A percentile compares a stretch with the other conserved stretches of the same genome.
phyloP scores from a whole-genome alignment of 2,329 filamentous ascomycete genomes.

The Chaetoscypha palmicola region DNA sequence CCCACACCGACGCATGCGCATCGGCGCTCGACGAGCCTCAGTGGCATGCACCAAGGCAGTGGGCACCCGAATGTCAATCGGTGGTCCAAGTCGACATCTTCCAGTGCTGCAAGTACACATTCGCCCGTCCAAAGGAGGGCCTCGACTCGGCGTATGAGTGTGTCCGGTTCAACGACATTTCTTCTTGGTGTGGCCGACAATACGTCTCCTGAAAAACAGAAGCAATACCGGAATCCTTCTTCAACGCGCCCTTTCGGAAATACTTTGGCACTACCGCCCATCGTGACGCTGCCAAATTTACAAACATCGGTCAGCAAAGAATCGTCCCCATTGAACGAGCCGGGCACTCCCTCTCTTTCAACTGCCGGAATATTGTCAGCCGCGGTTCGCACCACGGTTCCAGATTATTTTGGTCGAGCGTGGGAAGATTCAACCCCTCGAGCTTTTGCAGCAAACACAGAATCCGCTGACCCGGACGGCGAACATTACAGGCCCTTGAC shows the following conservation, averaged over 20 bases:
- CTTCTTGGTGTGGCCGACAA: slow-evolving; percentile 13
- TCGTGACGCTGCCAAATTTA: slow-evolving; percentile 27
- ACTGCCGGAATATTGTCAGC: slow-evolving; percentile 30
- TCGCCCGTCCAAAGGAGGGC: slow-evolving; percentile 14
- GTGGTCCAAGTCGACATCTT: slow-evolving; percentile 22
- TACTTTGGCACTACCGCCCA: slow-evolving; percentile 22
- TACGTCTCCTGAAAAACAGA: slow-evolving; percentile 18
- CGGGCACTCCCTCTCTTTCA: slow-evolving; percentile 27
- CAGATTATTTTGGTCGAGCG: slow-evolving; percentile 28
- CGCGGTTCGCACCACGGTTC: slow-evolving; percentile 24
- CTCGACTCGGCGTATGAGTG: slow-evolving; percentile 19
- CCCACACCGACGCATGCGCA: slow-evolving; percentile 10
- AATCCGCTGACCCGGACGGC: slow-evolving; percentile 11
- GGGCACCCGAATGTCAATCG: slow-evolving; percentile 19
- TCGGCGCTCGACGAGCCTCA: slow-evolving; percentile 18
- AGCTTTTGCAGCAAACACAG: slow-evolving; percentile 20
- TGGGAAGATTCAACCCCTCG: slow-evolving; percentile 26
- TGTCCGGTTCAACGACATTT: slow-evolving; percentile 10
- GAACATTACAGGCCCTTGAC: slow-evolving; percentile 2
- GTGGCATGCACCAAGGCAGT: slow-evolving; percentile 17
- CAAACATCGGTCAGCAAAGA: slow-evolving; percentile 20
- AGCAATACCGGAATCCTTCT: slow-evolving; percentile 23
- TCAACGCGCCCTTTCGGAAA: slow-evolving; percentile 6
- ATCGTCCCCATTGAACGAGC: slow-evolving; percentile 25
- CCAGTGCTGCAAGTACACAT: slow-evolving; percentile 13